Base-by-base conservation (phyloP, 2,329 filamentous ascomycete genomes). In the Boeremia exigua region DNA sequence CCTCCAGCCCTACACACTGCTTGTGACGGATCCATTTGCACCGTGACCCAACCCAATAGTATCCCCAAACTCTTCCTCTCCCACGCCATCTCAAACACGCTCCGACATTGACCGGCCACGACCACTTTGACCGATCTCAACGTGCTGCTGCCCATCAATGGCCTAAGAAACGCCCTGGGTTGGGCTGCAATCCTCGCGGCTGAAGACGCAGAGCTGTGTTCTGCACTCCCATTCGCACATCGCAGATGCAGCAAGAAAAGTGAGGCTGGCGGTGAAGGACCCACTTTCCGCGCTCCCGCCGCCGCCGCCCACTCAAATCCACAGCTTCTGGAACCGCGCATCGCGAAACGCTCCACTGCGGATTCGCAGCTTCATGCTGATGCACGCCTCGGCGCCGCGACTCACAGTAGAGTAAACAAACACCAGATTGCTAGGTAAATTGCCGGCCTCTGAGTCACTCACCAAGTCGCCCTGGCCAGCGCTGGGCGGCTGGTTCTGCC, bases 191-290 rank as follows among this genome's bases (percentile, higher is more conserved):
- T 34, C 17, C 33, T 34, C 14, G 19, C 19, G 19, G 19, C 17
- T 23, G 15, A 19, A 37, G 34, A 15, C 14, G 33, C 33, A 15
- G 14, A 34, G 33, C 33, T 6, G n/a, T 7, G 2, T 34, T 17
- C 4, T 29, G 19, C 14, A 14, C 43, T 27, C 32, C 27, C 37
- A 51, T 38, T 49, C 19, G 47, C 37, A 10, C 34, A 23, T 12
- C 5, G n/a, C 5, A 4, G 19, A 32, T 43, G 39, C 39, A 43
- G 9, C 7, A 23, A 19, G n/a, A 12, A 53, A 54, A 55, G 52
- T 55, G 52, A 55, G 52, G 52, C 52, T 45, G 52, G 52, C 52
- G 39, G 46, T 55, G 40, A 27, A 25, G 23, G 19, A 25, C 38
- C 43, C 48, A 51, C 48, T 32, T 45, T 12, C 48, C 48, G 48